Conservation (phyloP, 2,329 filamentous ascomycete genomes). For the Dryadomyces quercus-mongolicae region DNA sequence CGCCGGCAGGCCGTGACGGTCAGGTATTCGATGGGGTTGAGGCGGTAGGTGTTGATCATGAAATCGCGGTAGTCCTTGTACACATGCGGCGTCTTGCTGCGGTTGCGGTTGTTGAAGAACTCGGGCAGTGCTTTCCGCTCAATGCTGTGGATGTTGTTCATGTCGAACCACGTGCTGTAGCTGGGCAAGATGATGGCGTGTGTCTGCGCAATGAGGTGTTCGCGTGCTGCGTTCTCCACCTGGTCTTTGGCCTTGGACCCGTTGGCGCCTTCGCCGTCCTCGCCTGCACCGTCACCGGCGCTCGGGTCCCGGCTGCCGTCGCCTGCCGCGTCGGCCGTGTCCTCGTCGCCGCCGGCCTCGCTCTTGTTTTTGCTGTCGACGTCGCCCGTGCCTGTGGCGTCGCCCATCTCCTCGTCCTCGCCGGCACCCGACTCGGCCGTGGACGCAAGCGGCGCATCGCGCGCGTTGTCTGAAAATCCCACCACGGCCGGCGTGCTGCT, state of each 20-base stretch:
- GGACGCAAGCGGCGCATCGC: slow-evolving; percentile 56
- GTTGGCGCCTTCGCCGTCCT: slow-evolving; percentile 34
- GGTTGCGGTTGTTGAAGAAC: slow-evolving; percentile 97
- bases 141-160: slow-evolving; percentile 81
- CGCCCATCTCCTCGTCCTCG: slow-evolving; percentile 75
- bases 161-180: slow-evolving; percentile 98
- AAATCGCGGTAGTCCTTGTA: slow-evolving; percentile 99
- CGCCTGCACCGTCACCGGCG: slow-evolving; percentile 23
- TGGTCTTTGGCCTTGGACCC: slow-evolving; percentile 63
- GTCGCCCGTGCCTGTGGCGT: slow-evolving; percentile 22
- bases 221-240: slow-evolving; percentile 75
- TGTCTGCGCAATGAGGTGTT: slow-evolving; percentile 85
- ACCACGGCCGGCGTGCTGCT: slow-evolving; percentile 45
- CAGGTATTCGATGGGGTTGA: slow-evolving; percentile 92
- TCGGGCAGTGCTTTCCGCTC: slow-evolving; percentile 93
- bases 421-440: slow-evolving; percentile 45
- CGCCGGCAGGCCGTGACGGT: slow-evolving; percentile 92
- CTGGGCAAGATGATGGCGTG: slow-evolving; percentile 94
- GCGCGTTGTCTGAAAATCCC: slow-evolving; percentile 45
- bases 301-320: neutral
- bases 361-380: slow-evolving; percentile 6
- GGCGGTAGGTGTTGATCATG: slow-evolving; percentile 98
- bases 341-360: slow-evolving; percentile 2
- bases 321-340: neutral
- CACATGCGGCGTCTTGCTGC: slow-evolving; percentile 92